Percentiles rank a stretch among this genome's conserved stretches.
Evolutionary conservation across 176 grass and related monocot genomes (phyloP).

Genomic region (Ananas comosus): DNA sequence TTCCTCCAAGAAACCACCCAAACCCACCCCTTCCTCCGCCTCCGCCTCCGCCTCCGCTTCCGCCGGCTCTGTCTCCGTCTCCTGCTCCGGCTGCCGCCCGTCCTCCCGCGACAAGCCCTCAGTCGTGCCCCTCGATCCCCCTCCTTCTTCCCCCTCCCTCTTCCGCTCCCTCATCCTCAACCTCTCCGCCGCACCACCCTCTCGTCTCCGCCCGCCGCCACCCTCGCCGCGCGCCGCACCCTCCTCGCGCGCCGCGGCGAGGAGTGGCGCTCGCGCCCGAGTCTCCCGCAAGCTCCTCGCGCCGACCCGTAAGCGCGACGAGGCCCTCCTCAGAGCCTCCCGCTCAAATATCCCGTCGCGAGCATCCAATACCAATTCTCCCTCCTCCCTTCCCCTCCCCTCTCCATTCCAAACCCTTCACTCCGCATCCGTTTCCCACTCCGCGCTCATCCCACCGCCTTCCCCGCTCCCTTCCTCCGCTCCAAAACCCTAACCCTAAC

Average conservation of each 20-base stretch:
- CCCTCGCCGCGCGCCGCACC: not conserved
- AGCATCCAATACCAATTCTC: slow-evolving; percentile 75
- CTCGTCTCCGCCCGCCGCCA: slow-evolving; percentile 40
- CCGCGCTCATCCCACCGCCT: no score
- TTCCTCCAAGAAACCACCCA: not conserved
- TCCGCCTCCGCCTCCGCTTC: no score
- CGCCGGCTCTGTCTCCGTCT: not conserved
- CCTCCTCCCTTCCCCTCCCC: slow-evolving; percentile 33
- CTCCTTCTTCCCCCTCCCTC: slow-evolving; percentile 44
- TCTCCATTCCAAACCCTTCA: no score
- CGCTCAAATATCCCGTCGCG: slow-evolving; percentile 58
- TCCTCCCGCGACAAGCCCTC: slow-evolving; percentile 22
- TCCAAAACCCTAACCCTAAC: slow-evolving; percentile 2
- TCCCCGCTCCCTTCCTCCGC: slow-evolving; percentile 20
- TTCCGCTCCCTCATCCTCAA: slow-evolving; percentile 55
- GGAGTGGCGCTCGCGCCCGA: slow-evolving; percentile 72
- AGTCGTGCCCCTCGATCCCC: slow-evolving; percentile 19
- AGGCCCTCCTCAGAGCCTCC: slow-evolving; percentile 62
- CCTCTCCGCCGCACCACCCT: slow-evolving; percentile 35
- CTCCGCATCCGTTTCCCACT: no score
- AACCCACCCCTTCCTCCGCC: not conserved
- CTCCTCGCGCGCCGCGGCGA: slow-evolving; percentile 28
- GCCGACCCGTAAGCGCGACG: slow-evolving; percentile 72
- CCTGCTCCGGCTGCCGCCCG: slow-evolving; percentile 15
- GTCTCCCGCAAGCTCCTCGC: slow-evolving; percentile 58